Base-by-base conservation (phyloP, 371 early-diverging fungal genomes). In the Funneliformis caledonium region DNA sequence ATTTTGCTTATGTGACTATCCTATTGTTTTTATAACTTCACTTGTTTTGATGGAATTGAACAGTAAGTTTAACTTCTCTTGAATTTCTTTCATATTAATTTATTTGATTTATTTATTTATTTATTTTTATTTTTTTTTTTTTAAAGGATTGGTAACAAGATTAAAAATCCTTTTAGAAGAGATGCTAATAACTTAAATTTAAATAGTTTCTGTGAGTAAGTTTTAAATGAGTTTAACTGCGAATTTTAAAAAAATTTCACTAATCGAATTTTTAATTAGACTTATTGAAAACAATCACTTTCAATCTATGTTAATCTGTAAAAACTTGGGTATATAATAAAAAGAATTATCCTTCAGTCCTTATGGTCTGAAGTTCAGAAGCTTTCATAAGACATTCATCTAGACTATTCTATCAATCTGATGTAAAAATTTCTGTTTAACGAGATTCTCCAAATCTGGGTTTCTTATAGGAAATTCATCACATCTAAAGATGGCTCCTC, bases 391-490 rank as follows among this genome's bases (percentile, higher is more conserved):
- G 78, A 68, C 4, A 68, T 78, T 50, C 45, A 50, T 11, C 78
- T 12, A 22, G 33, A 64, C 68, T 78, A 33, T 22, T 22, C 5
- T 33, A 11, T n/a, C 2, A 22, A 26, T 45, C 26, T 16, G 33
- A 43, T 0, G 16, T 56, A 19, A 19, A 56, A 19, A 56, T 52
- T 52, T 52, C 52, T 16, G 52, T 52, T 52, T 16, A 52, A 52
- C 5, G 12, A 52, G 19, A 6, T 19, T 45, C 5, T 5, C 14
- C 1, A 26, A 26, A 26, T 26, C 93, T 96, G 11, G 98, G 97
- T 1, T 99, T 99, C 90, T 84, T 99, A 72, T 89, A 94, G 76
- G 99, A 26, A 99, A 85, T 99, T 99, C 82, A 99, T 99, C 80
- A 99, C 99, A 1, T 99, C 99, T n/a, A n/a, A n/a, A n/a, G n/a